Base-by-base conservation (phyloP, 257 asterid species). In the Phtheirospermum japonicum region DNA sequence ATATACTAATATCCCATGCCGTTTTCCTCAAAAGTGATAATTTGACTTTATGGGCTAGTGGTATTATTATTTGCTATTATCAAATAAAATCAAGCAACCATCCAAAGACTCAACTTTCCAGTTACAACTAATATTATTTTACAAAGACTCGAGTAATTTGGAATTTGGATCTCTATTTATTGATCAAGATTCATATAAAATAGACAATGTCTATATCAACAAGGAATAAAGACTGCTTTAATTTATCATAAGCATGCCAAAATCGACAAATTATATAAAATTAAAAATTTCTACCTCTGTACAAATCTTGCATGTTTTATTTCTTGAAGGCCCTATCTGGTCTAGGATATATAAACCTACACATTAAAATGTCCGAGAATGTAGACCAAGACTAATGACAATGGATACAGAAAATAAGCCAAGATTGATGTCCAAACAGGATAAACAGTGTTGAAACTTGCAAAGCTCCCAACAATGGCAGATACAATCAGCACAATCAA, bases 381-480 rank as follows among this genome's bases (percentile, higher is more conserved):
- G 36, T 65, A 65, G 63, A 79, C 80, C 50, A 82, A 61, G 40
- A 77, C 54, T 69, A 77, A 71, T 6, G 85, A 75, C 45, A 77
- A 60, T 0, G 89, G 80, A 61, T 77, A 75, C n/a, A 79, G 34
- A 51, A 82, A 50, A 59, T 42, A 75, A 13, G 80, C 83, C 30
- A 77, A 33, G 13, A 66, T 4, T 0, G 83, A 71, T 18, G 68
- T 59, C 83, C 83, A 77, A 16, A 75, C 60, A 0, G 74, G 76
- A 74, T 79, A 72, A 19, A 69, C 61, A 9, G 67, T 62, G 65
- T 59, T 72, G 37, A 75, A 59, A 63, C 79, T 79, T 31, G 78
- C 52, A 8, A 76, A 40, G 23, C 70, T 23, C 57, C 88, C 88
- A 40, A 79, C 56, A 16, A 79, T 14, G 28, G 58, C 62, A 6